These are phyloP conservation scores for Penicillium mononematosum DNA, from an alignment of 495 filamentous ascomycete genomes.

Conservation along the genomic window DNA sequence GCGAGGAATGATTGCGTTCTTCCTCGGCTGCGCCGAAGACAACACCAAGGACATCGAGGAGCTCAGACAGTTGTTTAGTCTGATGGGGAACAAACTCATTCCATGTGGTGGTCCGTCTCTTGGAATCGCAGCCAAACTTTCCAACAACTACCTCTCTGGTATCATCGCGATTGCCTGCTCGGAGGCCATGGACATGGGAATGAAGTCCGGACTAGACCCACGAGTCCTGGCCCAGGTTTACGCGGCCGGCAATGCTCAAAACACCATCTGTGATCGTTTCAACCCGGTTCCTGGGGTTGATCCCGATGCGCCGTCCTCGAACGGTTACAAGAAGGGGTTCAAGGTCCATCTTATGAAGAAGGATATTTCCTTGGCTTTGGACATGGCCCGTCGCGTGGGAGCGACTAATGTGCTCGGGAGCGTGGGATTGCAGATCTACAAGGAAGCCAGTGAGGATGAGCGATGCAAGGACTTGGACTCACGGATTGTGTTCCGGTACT, in stretches of 20 bases:
- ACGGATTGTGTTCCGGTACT: slow-evolving; percentile 52
- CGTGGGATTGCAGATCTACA: slow-evolving; percentile 46
- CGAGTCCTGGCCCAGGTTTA: slow-evolving; percentile 48
- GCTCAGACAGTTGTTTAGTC: slow-evolving; percentile 31
- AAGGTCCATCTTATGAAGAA: slow-evolving; percentile 55
- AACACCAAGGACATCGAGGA: slow-evolving; percentile 29
- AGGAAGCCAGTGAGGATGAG: slow-evolving; percentile 42
- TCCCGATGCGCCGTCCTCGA: slow-evolving; percentile 45
- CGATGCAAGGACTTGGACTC: slow-evolving; percentile 50
- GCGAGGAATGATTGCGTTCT: slow-evolving; percentile 49
- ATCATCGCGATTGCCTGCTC: slow-evolving; percentile 52
- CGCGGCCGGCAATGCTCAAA: slow-evolving; percentile 50
- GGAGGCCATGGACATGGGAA: slow-evolving; percentile 57
- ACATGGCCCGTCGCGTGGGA: slow-evolving; percentile 46
- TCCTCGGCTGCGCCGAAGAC: slow-evolving; percentile 41
- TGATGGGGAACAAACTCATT: slow-evolving; percentile 49
- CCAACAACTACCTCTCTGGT: slow-evolving; percentile 55
- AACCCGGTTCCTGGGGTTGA: slow-evolving; percentile 52
- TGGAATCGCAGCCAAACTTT: slow-evolving; percentile 54
- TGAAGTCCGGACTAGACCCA: slow-evolving; percentile 51
- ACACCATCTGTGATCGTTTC: slow-evolving; percentile 48
- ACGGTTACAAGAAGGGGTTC: slow-evolving; percentile 52
- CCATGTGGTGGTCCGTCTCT: slow-evolving; percentile 51
- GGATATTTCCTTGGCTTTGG: slow-evolving; percentile 50
- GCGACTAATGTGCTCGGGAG: slow-evolving; percentile 42